Percentiles rank a stretch among this genome's conserved stretches.
Evolutionary conservation across 768 basidiomycete genomes (phyloP).

Genomic region (Rhizopogon vinicolor): DNA sequence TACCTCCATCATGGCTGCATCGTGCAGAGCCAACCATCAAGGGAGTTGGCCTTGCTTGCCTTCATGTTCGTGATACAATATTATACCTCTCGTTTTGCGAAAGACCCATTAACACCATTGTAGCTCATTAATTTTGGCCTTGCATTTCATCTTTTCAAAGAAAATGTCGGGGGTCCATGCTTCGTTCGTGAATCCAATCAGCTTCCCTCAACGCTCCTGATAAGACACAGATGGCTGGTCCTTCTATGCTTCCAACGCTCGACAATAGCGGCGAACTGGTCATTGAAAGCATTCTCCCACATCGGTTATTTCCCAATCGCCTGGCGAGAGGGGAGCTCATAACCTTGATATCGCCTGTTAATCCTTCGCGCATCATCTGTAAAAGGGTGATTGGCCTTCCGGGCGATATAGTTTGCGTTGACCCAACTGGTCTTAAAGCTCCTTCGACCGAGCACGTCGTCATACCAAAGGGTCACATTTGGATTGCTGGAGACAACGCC

Average conservation of each 20-base stretch:
- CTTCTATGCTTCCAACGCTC: constrained; percentile 81
- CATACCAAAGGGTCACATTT: constrained; percentile 82
- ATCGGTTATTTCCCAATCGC: constrained; percentile 42
- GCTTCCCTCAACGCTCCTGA: background rate
- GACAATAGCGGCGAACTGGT: constrained; percentile 53
- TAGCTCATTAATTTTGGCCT: constrained; percentile 54
- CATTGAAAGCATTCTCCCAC: constrained; percentile 57
- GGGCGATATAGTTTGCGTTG: constrained; percentile 85
- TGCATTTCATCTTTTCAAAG: constrained; percentile 56
- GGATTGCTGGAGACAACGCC: constrained; percentile 90
- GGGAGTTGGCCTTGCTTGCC: constrained; percentile 18
- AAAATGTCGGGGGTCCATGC: constrained; percentile 55
- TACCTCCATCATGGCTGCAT: constrained; percentile 8
- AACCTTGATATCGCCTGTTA: constrained; percentile 63
- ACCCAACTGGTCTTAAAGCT: constrained; percentile 67
- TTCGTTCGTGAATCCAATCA: constrained; percentile 32
- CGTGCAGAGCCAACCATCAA: constrained; percentile 11
- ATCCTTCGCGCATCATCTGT: constrained; percentile 66
- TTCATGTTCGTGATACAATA: constrained; percentile 18
- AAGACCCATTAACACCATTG: constrained; percentile 1
- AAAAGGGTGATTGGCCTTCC: constrained; percentile 90
- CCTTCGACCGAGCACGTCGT: constrained; percentile 69
- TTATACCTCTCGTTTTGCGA: background rate
- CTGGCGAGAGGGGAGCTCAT: constrained; percentile 76
- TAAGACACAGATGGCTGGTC: constrained; percentile 53